A percentile compares a stretch with the other conserved stretches of the same genome.
phyloP scores from a whole-genome alignment of 1,284 basidiomycete genomes.

The Cystobasidium slooffiae region DNA sequence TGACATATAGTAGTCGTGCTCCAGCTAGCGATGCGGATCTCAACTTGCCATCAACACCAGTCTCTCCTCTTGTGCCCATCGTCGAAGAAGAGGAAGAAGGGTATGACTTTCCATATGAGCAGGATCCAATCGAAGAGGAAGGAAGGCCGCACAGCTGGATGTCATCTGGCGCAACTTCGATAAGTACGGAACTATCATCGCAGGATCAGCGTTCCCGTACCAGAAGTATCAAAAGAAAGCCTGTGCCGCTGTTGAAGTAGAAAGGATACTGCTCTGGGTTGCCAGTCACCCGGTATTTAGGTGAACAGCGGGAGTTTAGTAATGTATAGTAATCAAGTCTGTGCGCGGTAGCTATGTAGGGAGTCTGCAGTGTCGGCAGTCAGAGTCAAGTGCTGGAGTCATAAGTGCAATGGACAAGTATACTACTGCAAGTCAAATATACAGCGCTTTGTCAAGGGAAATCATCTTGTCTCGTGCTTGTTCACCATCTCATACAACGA shows the following conservation, averaged over 20 bases:
- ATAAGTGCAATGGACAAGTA: too few relatives aligned
- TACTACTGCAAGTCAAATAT: neutral
- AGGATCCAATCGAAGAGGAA: neutral
- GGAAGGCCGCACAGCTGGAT: neutral
- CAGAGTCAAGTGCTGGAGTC: too few relatives aligned
- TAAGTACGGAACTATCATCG: neutral
- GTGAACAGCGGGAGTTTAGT: neutral
- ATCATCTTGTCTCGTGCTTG: neutral
- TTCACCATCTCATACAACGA: slow-evolving; percentile 12
- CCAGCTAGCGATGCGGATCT: slow-evolving; percentile 8
- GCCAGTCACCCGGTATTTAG: neutral
- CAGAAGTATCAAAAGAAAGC: slow-evolving; percentile 12
- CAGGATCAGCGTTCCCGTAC: neutral
- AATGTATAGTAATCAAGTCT: too few relatives aligned
- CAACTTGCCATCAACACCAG: neutral
- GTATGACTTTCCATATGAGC: neutral
- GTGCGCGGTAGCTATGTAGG: too few relatives aligned
- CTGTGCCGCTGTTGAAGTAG: slow-evolving; percentile 6
- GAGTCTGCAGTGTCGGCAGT: too few relatives aligned
- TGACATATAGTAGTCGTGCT: neutral
- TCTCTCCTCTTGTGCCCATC: slow-evolving; percentile 12
- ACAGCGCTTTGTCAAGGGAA: neutral
- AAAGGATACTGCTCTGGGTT: neutral
- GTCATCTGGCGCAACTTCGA: neutral
- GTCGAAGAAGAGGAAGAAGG: slow-evolving; percentile 14